Evolutionary conservation across 306 rosid genomes (phyloP).

Genomic region (Malus domestica): ASM211411v1 NC_041789.1:31374501-31375000

Average conservation of each 20-base stretch:
- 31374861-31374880: background rate
- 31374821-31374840: background rate
- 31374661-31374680: background rate
- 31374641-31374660: background rate
- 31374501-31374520: too few relatives aligned
- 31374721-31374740: background rate
- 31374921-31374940: too few relatives aligned
- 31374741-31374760: background rate
- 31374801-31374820: background rate
- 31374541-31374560: too few relatives aligned
- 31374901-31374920: too few relatives aligned
- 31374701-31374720: too few relatives aligned
- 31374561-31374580: background rate
- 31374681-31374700: too few relatives aligned
- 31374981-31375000: too few relatives aligned
- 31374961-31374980: fast-evolving
- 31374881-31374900: background rate
- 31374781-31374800: background rate
- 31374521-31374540: too few relatives aligned
- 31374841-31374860: background rate
- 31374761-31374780: background rate
- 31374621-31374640: background rate
- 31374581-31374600: background rate
- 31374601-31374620: too few relatives aligned
- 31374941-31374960: too few relatives aligned